Evolutionary conservation across 2,329 filamentous ascomycete genomes (phyloP).

Genomic region (Laburnicola sp.): DNA sequence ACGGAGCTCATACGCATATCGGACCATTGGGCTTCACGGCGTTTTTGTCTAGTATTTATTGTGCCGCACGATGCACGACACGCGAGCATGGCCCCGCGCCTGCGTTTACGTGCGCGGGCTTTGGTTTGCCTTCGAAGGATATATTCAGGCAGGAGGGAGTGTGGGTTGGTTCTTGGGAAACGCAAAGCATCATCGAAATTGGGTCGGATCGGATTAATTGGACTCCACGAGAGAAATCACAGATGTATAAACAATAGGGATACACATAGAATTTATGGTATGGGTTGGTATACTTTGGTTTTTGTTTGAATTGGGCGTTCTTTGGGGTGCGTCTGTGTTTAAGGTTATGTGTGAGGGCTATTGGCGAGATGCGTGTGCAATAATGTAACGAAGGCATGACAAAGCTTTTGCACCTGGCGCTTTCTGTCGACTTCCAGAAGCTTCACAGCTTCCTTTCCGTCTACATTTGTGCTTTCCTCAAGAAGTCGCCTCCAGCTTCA

Average conservation of each 20-base stretch:
- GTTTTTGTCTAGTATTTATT: constrained; percentile 3
- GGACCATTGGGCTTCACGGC: constrained; percentile 6
- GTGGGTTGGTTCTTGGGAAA: not conserved
- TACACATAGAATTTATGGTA: not conserved
- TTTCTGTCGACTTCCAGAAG: no score
- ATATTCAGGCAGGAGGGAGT: not conserved
- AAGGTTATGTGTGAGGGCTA: not conserved
- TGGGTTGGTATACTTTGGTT: not conserved
- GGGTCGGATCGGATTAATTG: not conserved
- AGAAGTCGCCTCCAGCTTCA: no score
- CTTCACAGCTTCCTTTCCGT: no score
- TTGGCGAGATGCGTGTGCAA: no score
- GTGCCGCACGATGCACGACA: not conserved
- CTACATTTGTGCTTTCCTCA: no score
- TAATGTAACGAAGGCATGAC: no score
- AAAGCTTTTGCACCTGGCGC: no score
- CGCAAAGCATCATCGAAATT: not conserved
- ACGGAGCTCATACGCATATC: constrained; percentile 10
- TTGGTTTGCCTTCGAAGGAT: not conserved
- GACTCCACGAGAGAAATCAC: not conserved
- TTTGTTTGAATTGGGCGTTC: not conserved
- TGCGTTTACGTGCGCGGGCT: constrained; percentile 1
- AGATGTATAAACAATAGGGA: constrained; percentile 3
- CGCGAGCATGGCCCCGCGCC: constrained; percentile 4
- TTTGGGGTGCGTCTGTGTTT: not conserved